phyloP scores from a whole-genome alignment of 1,284 basidiomycete species.

The Sporisorium exsertum region DNA sequence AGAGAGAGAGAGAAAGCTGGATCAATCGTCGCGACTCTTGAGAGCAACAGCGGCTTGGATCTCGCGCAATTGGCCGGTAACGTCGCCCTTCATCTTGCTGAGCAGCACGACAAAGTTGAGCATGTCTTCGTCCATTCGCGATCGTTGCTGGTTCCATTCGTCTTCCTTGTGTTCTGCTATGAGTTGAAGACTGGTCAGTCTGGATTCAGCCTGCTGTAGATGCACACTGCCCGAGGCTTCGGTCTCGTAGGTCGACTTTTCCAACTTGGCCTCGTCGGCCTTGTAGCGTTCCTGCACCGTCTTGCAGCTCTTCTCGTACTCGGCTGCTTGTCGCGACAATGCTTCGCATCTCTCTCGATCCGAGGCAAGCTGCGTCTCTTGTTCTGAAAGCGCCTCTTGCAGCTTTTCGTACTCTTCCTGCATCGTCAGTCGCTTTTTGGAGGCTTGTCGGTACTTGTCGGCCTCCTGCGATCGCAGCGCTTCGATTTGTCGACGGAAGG shows the following conservation, averaged over 20 bases:
- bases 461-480: constrained; percentile 45
- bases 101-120: constrained; percentile 51
- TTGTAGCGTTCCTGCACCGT: constrained; percentile 52
- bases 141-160: constrained; percentile 45
- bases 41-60: constrained; percentile 51
- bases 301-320: constrained; percentile 55
- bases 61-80: constrained; percentile 44
- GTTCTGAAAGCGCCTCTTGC: constrained; percentile 41
- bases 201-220: constrained; percentile 48
- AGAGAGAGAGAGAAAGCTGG: not conserved
- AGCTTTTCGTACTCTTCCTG: constrained; percentile 57
- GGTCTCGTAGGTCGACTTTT: constrained; percentile 50
- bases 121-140: constrained; percentile 56
- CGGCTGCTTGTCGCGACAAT: constrained; percentile 33
- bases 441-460: constrained; percentile 47
- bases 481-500: constrained; percentile 50
- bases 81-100: constrained; percentile 56
- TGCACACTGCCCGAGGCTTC: constrained; percentile 47
- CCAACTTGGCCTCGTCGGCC: constrained; percentile 49
- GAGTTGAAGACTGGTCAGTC: constrained; percentile 45
- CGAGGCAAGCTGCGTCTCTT: constrained; percentile 39
- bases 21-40: constrained; percentile 52
- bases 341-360: constrained; percentile 45
- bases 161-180: constrained; percentile 53
- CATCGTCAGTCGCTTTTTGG: constrained; percentile 52